These are phyloP conservation scores for Brasenia schreberi DNA, from an alignment of 164 flowering plant genomes.

Conservation along the genomic window DNA sequence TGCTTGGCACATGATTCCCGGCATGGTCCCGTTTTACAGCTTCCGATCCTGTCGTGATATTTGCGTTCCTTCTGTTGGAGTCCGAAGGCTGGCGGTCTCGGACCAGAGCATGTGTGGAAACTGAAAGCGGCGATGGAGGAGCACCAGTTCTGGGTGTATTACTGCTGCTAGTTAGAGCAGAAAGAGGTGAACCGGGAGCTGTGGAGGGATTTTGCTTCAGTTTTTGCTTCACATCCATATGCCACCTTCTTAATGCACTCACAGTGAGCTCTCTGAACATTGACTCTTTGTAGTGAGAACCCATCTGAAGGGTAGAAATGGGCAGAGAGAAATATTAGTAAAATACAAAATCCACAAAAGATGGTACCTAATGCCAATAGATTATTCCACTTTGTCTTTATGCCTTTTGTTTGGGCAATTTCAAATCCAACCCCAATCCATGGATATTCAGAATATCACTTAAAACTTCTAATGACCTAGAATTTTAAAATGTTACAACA, in stretches of 20 bases:
- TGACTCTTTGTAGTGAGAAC: conserved; percentile 36
- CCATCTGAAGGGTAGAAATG: conserved; percentile 33
- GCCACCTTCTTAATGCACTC: conserved; percentile 33
- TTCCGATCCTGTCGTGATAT: neutral
- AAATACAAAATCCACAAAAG: too few species aligned
- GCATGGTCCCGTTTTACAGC: too few species aligned
- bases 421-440: too few species aligned
- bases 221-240: conserved; percentile 24
- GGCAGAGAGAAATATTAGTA: neutral
- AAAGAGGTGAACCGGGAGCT: neutral
- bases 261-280: conserved; percentile 30
- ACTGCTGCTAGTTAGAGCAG: neutral
- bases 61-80: neutral
- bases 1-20: too few species aligned
- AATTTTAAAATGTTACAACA: too few species aligned
- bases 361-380: too few species aligned
- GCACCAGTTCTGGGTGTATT: neutral
- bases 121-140: neutral
- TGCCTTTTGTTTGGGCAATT: too few species aligned
- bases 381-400: too few species aligned
- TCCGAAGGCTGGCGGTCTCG: neutral
- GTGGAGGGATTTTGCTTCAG: conserved; percentile 8
- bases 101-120: neutral
- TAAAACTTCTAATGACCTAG: too few species aligned
- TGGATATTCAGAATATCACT: too few species aligned